phyloP scores from a whole-genome alignment of 2,329 filamentous ascomycete species.

The Lachnellula arida region DNA sequence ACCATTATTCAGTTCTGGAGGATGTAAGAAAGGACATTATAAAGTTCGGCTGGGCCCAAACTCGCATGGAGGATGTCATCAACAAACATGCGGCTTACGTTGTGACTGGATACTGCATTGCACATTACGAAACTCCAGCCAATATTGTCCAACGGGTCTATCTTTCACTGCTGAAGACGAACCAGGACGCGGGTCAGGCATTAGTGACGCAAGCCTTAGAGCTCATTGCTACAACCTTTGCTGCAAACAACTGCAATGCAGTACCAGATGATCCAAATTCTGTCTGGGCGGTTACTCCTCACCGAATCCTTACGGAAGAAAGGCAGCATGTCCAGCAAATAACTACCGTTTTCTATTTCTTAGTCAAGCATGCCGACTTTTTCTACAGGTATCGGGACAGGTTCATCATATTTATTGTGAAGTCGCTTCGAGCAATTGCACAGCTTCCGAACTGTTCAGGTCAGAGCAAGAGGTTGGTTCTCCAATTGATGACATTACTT shows the following conservation, averaged over 20 bases:
- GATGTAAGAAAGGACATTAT: constrained; percentile 97
- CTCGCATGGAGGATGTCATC: constrained; percentile 95
- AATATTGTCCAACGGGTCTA: constrained; percentile 98
- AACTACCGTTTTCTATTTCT: constrained; percentile 95
- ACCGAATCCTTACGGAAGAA: constrained; percentile 88
- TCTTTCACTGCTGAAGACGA: constrained; percentile 84
- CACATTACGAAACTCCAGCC: constrained; percentile 88
- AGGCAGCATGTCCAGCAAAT: constrained; percentile 93
- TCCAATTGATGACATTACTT: constrained; percentile 87
- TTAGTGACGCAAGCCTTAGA: constrained; percentile 93
- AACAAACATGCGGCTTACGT: constrained; percentile 99
- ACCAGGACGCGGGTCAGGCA: constrained; percentile 89
- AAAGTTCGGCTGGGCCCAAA: constrained; percentile 98
- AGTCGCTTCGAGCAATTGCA: constrained; percentile 83
- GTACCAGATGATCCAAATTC: constrained; percentile 67
- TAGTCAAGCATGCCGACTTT: constrained; percentile 84
- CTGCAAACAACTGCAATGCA: constrained; percentile 75
- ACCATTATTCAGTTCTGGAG: constrained; percentile 81
- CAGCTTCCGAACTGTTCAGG: constrained; percentile 76
- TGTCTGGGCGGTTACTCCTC: constrained; percentile 83
- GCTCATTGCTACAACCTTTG: constrained; percentile 88
- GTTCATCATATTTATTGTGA: constrained; percentile 83
- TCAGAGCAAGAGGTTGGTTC: constrained; percentile 84
- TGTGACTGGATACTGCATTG: constrained; percentile 95
- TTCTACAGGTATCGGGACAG: constrained; percentile 95